phyloP scores from a whole-genome alignment of 495 filamentous ascomycete genomes.

The Aspergillus sparsus region DNA sequence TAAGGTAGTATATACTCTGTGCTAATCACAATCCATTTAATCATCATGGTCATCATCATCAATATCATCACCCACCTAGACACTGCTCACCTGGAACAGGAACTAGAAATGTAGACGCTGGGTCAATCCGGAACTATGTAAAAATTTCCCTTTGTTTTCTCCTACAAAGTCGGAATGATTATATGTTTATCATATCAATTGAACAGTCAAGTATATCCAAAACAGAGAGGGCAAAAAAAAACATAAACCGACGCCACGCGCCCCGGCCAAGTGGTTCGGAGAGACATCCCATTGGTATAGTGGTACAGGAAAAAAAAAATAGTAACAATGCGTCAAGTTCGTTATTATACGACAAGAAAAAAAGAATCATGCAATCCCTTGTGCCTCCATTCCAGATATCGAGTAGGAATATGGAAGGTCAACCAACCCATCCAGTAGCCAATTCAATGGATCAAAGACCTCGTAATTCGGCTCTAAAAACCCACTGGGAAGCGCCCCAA shows the following conservation, averaged over 20 bases:
- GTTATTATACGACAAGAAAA: not conserved
- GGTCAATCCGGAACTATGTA: too few species aligned
- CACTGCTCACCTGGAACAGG: too few species aligned
- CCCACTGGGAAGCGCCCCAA: conserved; percentile 50
- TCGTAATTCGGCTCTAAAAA: conserved; percentile 72
- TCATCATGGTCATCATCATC: too few species aligned
- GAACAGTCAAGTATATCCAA: not conserved
- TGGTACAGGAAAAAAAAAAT: conserved; percentile 15
- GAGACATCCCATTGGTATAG: conserved; percentile 22
- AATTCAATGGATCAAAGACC: conserved; percentile 85
- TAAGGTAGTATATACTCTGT: too few species aligned
- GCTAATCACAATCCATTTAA: too few species aligned
- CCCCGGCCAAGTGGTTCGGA: conserved; percentile 5
- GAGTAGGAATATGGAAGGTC: conserved; percentile 70
- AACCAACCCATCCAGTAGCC: conserved; percentile 83
- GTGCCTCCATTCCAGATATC: conserved; percentile 43
- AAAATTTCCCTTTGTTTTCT: too few species aligned
- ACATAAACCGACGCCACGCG: conserved; percentile 12
- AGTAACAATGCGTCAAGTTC: conserved; percentile 5
- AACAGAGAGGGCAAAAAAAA: not conserved
- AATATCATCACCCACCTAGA: too few species aligned
- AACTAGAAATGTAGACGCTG: too few species aligned
- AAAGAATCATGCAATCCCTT: conserved; percentile 38
- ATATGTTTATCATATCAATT: not conserved
- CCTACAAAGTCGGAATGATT: too few species aligned